Evolutionary conservation across 345 rosid species (phyloP), one percentile per base, ranked within the genome.

Genomic region (Alliaria petiolata): DNA sequence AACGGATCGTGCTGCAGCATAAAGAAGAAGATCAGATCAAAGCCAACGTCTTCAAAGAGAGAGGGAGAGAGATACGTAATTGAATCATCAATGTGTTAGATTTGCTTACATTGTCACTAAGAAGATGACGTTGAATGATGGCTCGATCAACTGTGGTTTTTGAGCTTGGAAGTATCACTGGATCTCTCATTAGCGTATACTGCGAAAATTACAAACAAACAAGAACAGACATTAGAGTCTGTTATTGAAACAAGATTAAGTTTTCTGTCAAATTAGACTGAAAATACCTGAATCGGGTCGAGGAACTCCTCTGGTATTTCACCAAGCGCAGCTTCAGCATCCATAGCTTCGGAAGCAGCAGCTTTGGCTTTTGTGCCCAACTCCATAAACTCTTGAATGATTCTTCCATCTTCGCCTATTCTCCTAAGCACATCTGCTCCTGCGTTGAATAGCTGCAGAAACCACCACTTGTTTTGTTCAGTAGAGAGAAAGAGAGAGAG

Each of bases 281-380:
- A 50, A 47, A 33, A 16, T 34, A 66, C 47, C 71, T 28, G 63
- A 54, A 69, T 78, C 62, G 69, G 99, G 69, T 95, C 99, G n/a
- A 95, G 98, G 85, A 90, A 95, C 80, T 92, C 99, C 17, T 95
- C 99, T 0, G 98, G 99, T 74, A 87, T 85, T 60, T 93, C 98
- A 66, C 99, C 98, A 12, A 95, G 97, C 59, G 86, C 70, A 67
- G 91, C 98, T 85, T 95, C 99, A 58, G 98, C 71, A 47, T 95
- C 98, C 96, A 90, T 82, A 65, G 98, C 99, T 81, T 87, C 97
- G 13, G 96, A 81, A 13, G 98, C 99, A 49, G 99, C 98, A 78
- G 83, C 83, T 85, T 86, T 90, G 61, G 91, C 92, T 79, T 80
- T 92, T 61, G 81, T 58, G 62, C 99, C 98, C 12, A 95, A 87